Evolutionary conservation across 2,329 filamentous ascomycete species (phyloP), one percentile per base, ranked within the genome.

Genomic region (Coniochaeta sp.): DNA sequence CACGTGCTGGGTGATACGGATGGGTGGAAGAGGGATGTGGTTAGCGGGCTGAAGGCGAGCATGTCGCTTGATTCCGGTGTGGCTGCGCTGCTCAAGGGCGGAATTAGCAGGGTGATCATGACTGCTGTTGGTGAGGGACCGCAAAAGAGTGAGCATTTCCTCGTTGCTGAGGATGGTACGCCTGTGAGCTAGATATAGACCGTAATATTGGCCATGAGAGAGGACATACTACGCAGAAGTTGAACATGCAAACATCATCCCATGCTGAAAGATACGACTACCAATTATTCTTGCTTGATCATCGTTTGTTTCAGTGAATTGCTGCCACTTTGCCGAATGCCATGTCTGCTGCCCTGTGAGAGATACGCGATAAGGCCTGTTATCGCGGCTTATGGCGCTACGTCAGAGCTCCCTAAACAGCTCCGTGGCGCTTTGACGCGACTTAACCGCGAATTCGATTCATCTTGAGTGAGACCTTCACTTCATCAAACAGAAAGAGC

Each of bases 111-210:
- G 57, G 85, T 99, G 31, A 99, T 99, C 59, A 74, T 91, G 73
- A 97, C 95, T 1, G 80, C 86, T 50, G 94, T 99, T 40, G 94
- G 94, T 1, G 89, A 95, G 66, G 94, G 92, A 0, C 94, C 94
- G 0, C 71, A 86, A 57, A 89, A 82, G 75, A 88, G 90, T 4
- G 80, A 92, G 14, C 81, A 92, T 64, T 85, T 85, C 64, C 71
- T 96, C 55, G 80, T 95, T 55, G 81, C 79, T 56, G 85, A 84
- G 64, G 77, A 81, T 51, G 86, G 86, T 12, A 71, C 79, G 60
- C 67, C 72, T 30, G 64, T 69, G 18, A 69, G 63, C 55, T 63
- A 60, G 52, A 65, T n/a, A n/a, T n/a, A n/a, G n/a, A n/a, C n/a
- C n/a, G n/a, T n/a, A n/a, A n/a, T n/a, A n/a, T n/a, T n/a, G n/a